Base-by-base conservation (phyloP, 257 asterid genomes). In the Nicotiana noctiflora region DNA sequence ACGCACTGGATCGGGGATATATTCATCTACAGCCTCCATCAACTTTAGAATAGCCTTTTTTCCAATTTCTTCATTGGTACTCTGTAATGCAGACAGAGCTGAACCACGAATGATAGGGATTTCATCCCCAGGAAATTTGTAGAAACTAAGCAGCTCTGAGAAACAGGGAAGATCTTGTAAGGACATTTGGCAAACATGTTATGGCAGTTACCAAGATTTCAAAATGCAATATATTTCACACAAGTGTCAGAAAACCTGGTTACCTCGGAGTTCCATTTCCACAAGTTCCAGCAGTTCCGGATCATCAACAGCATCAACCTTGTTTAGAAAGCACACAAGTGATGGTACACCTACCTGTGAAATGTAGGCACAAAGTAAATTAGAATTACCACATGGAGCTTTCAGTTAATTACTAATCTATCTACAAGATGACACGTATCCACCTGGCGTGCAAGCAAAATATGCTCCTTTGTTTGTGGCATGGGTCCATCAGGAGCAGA, bases 401-500 rank as follows among this genome's bases (percentile, higher is more conserved):
- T 9, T 74, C 61, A 49, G 44, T 51, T 74, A 52, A 46, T 67
- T 55, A 55, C 29, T 55, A 53, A 7, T 32, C 2, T 57, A 23
- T 67, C 81, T 84, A 88, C 25, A 79, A 74, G 40, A 55, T 68
- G 82, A 63, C 57, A 77, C 84, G 49, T 37, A 25, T 74, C 25
- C 56, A 94, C 98, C 97, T 96, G 99, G 84, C 99, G 98, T 57
- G 98, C 99, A n/a, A 96, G 96, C 75, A 96, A 83, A 84, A 96
- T 94, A 82, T 96, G 99, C 79, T 96, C 99, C 89, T 94, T 96
- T 15, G 99, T 96, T 83, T 96, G 99, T 32, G 99, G 99, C 99
- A 96, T 96, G 61, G 99, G 99, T 75, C 99, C 99, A 61, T 96
- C 99, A 3, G 99, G 99, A 70, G 94, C 98, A 87, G 99, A 94